These are phyloP conservation scores for Rosa rugosa DNA, from an alignment of 306 rosid species.

Conservation along the genomic window DNA sequence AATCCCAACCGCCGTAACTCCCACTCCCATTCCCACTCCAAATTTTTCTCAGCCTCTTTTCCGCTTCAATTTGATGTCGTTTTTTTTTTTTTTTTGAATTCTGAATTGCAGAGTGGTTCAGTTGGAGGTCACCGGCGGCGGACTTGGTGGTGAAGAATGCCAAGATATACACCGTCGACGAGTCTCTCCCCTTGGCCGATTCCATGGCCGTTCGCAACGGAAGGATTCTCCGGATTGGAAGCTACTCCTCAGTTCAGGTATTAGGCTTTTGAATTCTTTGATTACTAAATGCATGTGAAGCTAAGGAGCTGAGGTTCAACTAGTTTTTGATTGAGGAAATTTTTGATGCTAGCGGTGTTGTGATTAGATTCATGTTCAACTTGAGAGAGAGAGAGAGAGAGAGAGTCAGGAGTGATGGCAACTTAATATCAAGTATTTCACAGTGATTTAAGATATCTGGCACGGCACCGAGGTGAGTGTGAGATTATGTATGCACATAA, in stretches of 20 bases:
- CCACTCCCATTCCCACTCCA: neutral
- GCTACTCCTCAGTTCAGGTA: conserved; percentile 57
- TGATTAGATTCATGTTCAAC: no score
- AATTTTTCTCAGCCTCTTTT: neutral
- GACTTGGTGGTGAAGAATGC: conserved; percentile 67
- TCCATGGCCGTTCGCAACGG: conserved; percentile 73
- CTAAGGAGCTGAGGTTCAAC: neutral
- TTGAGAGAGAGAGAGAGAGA: no score
- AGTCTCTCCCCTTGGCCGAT: conserved; percentile 65
- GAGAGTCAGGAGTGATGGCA: neutral
- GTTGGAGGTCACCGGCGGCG: conserved; percentile 36
- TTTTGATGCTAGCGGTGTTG: no score
- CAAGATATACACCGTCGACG: conserved; percentile 66
- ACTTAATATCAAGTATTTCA: neutral
- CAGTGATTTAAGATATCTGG: neutral
- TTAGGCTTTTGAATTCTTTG: no score
- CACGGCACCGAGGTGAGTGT: neutral
- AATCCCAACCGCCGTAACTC: conserved; percentile 18
- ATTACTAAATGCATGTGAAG: no score
- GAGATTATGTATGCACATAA: neutral
- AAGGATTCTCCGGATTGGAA: conserved; percentile 67
- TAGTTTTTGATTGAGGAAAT: neutral
- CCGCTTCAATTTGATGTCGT: neutral
- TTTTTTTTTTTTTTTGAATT: neutral
- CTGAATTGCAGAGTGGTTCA: conserved; percentile 22